Percentiles rank a stretch among this genome's conserved stretches.
Evolutionary conservation across 148 eudicot genomes (phyloP).

Genomic region (Selenicereus undatus): DNA sequence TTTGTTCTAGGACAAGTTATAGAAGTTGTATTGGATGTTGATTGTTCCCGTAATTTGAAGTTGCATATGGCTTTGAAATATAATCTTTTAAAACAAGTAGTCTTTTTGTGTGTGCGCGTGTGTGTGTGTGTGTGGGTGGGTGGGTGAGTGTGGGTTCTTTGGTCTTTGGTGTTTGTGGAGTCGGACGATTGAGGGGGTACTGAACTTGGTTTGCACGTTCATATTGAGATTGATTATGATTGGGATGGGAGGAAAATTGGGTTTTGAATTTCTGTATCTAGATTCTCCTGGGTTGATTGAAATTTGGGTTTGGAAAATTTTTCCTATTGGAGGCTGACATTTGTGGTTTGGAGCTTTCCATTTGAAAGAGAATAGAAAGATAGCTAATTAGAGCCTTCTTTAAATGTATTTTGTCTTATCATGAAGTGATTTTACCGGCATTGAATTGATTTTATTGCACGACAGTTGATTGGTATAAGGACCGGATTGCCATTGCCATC

Average conservation of each 20-base stretch:
- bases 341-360: neutral
- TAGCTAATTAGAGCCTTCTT: neutral
- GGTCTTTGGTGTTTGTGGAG: neutral
- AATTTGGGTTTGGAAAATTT: neutral
- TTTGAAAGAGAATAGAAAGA: neutral
- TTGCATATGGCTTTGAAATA: neutral
- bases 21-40: slow-evolving; percentile 18
- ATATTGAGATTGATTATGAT: neutral
- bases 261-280: neutral
- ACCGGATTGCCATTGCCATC: slow-evolving; percentile 87
- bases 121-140: no score
- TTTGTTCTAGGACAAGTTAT: neutral
- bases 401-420: neutral
- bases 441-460: slow-evolving; percentile 12
- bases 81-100: neutral
- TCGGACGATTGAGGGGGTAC: neutral
- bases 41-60: neutral
- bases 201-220: neutral
- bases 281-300: neutral
- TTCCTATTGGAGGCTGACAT: neutral
- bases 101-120: no score
- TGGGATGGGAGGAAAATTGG: neutral
- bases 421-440: neutral
- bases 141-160: no score
- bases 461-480: slow-evolving; percentile 71